Percentiles rank a stretch among this genome's conserved stretches.
Conservation (phyloP, 1,284 basidiomycete species). For the Irpex sp. region DNA sequence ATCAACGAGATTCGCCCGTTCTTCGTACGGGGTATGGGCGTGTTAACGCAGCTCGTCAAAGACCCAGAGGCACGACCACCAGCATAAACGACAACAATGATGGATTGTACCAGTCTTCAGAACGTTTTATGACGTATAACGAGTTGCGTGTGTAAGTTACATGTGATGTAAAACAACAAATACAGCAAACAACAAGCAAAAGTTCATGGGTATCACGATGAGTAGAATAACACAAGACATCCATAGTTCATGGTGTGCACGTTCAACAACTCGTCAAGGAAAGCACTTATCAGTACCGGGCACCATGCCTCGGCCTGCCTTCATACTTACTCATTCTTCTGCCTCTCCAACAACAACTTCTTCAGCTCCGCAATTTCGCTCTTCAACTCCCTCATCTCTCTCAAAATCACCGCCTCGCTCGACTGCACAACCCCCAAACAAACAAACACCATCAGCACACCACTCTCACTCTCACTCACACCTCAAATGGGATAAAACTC, state of each 20-base stretch:
- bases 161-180: neutral
- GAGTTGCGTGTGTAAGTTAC: neutral
- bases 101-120: neutral
- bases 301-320: no score
- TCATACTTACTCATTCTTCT: neutral
- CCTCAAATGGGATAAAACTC: slow-evolving; percentile 20
- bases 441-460: slow-evolving; percentile 9
- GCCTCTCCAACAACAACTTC: slow-evolving; percentile 38
- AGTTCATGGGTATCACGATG: no score
- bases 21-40: slow-evolving; percentile 78
- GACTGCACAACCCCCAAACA: slow-evolving; percentile 29
- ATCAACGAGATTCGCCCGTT: slow-evolving; percentile 90
- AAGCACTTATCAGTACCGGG: no score
- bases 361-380: slow-evolving; percentile 51
- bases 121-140: neutral
- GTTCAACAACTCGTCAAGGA: no score
- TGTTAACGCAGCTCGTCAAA: slow-evolving; percentile 46
- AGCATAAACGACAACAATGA: slow-evolving; percentile 3
- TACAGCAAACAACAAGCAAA: neutral
- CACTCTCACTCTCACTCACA: neutral
- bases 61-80: slow-evolving; percentile 20
- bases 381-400: slow-evolving; percentile 58
- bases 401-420: slow-evolving; percentile 60
- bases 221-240: no score
- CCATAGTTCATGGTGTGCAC: no score